Conservation (phyloP, 2,329 filamentous ascomycete genomes). For the Fusarium torulosum region DNA sequence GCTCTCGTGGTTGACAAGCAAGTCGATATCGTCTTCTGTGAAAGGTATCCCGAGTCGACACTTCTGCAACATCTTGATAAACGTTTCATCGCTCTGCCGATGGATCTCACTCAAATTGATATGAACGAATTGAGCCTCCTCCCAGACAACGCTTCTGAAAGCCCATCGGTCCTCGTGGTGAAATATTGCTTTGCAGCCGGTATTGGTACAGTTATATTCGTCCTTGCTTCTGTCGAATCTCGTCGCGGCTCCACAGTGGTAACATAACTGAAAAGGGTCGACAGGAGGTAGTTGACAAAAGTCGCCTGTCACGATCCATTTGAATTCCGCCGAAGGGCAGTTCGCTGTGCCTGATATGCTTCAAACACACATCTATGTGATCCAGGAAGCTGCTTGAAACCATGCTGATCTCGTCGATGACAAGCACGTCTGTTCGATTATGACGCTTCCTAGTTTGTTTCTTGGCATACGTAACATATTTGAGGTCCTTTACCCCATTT, state of each 20-base stretch:
- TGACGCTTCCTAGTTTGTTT: constrained; percentile 54
- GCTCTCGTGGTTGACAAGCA: constrained; percentile 59
- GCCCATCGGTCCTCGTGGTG: constrained; percentile 67
- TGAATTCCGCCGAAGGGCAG: constrained; percentile 47
- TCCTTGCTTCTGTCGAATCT: background rate
- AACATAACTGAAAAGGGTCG: constrained; percentile 60
- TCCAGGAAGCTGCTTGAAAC: constrained; percentile 61
- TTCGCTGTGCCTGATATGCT: too few relatives aligned
- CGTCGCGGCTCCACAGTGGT: constrained; percentile 24
- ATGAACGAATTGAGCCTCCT: constrained; percentile 64
- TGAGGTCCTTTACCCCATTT: too few relatives aligned
- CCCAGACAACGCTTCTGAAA: constrained; percentile 68
- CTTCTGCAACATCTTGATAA: constrained; percentile 68
- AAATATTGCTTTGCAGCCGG: background rate
- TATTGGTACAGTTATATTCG: background rate
- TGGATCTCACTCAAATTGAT: constrained; percentile 67
- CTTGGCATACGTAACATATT: too few relatives aligned
- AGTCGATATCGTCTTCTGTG: constrained; percentile 52
- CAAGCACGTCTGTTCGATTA: constrained; percentile 63
- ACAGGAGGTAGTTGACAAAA: constrained; percentile 72
- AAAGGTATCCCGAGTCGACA: constrained; percentile 62
- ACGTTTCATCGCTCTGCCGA: constrained; percentile 66
- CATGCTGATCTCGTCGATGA: constrained; percentile 78
- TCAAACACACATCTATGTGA: constrained; percentile 49
- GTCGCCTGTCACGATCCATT: constrained; percentile 55